Evolutionary conservation across 306 rosid species (phyloP), one percentile per base, ranked within the genome.

Genomic region (Gastrolobium bilobum): DNA sequence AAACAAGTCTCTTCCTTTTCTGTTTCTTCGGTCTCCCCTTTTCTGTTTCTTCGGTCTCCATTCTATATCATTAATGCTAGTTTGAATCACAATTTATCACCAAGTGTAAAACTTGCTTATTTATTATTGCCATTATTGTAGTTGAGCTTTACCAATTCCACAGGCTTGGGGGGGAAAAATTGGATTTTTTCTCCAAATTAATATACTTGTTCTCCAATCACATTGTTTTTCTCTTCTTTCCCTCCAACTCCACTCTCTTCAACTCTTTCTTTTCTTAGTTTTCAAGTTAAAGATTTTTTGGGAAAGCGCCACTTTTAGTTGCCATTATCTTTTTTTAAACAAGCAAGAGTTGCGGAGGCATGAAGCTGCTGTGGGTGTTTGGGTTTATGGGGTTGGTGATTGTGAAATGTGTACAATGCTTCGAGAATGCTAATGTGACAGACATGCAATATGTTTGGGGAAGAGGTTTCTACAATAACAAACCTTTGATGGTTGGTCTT

Each of bases 401-500:
- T 71, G 61, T 79, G 80, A 84, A 57, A 61, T 66, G 43, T 73
- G 73, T 65, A 9, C 76, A 84, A 29, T 86, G 88, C 10, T 79
- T 84, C 0, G 79, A 78, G 62, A 44, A 84, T 82, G 78, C 33
- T 15, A 87, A 57, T 82, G 61, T 79, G 40, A 82, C 88, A 79
- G 79, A 79, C 9, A 53, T 81, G 86, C 52, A 65, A 11, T 87
- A 65, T 84, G 85, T 10, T 7, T 65, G 14, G 0, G 81, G 63
- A 57, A 75, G 53, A 73, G 85, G 79, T 53, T 77, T 73, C 79
- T 60, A 63, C 33, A 10, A 20, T 20, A 20, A 58, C 56, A 79
- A 69, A 56, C 85, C 90, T 66, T 71, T 84, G 78, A 29, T 81
- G 75, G 88, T 87, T 79, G 88, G 81, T 66, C 81, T 87, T 40